Percentiles rank a stretch among this genome's conserved stretches.
phyloP scores from a whole-genome alignment of 139 green algal genomes.

The Chlorella sp. region DNA sequence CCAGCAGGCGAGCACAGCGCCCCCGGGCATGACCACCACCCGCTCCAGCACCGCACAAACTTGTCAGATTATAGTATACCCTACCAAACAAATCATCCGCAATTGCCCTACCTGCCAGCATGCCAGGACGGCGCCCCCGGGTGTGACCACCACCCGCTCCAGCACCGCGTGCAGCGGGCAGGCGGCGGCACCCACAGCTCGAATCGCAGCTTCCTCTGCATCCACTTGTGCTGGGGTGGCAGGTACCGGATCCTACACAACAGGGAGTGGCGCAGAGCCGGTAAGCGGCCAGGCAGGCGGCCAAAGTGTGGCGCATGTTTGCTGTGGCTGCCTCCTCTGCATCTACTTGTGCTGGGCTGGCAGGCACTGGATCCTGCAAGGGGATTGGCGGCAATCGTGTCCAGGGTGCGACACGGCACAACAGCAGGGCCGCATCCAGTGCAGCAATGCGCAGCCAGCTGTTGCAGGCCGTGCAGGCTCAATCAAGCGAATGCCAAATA shows the following conservation, averaged over 20 bases:
- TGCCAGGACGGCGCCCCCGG: conserved; percentile 63
- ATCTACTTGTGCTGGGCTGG: conserved; percentile 35
- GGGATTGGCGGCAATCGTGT: too few relatives aligned
- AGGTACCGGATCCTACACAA: conserved; percentile 56
- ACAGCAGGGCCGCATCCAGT: too few relatives aligned
- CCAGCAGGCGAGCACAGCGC: conserved; percentile 54
- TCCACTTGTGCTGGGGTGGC: conserved; percentile 42
- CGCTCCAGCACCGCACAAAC: conserved; percentile 70
- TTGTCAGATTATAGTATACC: too few relatives aligned
- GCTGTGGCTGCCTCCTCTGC: conserved; percentile 51
- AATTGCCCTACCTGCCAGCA: conserved; percentile 64
- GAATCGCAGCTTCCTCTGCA: conserved; percentile 49
- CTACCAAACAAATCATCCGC: too few relatives aligned
- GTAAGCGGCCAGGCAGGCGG: too few relatives aligned
- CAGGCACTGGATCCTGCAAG: conserved; percentile 64
- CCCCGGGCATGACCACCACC: conserved; percentile 57
- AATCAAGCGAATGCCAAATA: too few relatives aligned
- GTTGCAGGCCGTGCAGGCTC: too few relatives aligned
- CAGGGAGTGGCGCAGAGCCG: not conserved
- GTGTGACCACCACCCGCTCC: conserved; percentile 65
- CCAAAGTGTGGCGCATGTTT: too few relatives aligned
- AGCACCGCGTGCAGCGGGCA: conserved; percentile 69
- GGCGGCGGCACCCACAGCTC: conserved; percentile 6
- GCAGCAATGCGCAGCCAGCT: too few relatives aligned
- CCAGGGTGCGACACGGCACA: too few relatives aligned